Evolutionary conservation across 495 filamentous ascomycete genomes (phyloP).

Genomic region (Talaromyces ruber): DNA sequence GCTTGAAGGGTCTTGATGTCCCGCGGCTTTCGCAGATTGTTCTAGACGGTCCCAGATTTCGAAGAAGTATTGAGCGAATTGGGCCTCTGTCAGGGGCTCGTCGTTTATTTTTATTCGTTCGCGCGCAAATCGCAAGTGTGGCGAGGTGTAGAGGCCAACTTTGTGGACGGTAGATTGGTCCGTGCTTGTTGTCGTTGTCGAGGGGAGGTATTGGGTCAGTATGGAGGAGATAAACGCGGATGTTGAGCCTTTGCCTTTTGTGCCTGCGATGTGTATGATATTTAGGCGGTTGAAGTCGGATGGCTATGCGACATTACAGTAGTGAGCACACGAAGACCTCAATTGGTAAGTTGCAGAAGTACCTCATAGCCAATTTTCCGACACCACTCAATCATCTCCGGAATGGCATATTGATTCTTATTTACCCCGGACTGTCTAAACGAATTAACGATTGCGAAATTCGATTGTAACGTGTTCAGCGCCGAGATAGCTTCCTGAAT

Average conservation of each 20-base stretch:
- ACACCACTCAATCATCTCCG: constrained; percentile 72
- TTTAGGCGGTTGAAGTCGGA: constrained; percentile 69
- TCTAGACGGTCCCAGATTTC: constrained; percentile 78
- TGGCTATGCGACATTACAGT: constrained; percentile 34
- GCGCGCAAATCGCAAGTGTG: constrained; percentile 78
- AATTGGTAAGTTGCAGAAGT: constrained; percentile 15
- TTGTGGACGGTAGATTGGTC: constrained; percentile 36
- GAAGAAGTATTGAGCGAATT: constrained; percentile 82
- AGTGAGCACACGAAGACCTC: not conserved
- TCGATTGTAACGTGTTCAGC: constrained; percentile 86
- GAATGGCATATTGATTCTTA: constrained; percentile 59
- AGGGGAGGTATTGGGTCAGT: constrained; percentile 45
- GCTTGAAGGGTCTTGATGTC: constrained; percentile 32
- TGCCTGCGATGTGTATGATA: constrained; percentile 77
- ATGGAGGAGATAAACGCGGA: constrained; percentile 47
- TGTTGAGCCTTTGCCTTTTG: constrained; percentile 79
- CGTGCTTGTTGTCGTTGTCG: constrained; percentile 18
- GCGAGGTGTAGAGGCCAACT: constrained; percentile 81
- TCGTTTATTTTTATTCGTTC: constrained; percentile 85
- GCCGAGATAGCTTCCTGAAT: constrained; percentile 67
- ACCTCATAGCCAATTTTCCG: constrained; percentile 72
- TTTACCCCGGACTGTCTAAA: constrained; percentile 54
- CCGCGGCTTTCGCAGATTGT: constrained; percentile 34
- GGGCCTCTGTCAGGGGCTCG: constrained; percentile 59
- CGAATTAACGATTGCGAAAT: constrained; percentile 68